phyloP scores from a whole-genome alignment of 331 rosid species.

The Quercus tomentella region DNA sequence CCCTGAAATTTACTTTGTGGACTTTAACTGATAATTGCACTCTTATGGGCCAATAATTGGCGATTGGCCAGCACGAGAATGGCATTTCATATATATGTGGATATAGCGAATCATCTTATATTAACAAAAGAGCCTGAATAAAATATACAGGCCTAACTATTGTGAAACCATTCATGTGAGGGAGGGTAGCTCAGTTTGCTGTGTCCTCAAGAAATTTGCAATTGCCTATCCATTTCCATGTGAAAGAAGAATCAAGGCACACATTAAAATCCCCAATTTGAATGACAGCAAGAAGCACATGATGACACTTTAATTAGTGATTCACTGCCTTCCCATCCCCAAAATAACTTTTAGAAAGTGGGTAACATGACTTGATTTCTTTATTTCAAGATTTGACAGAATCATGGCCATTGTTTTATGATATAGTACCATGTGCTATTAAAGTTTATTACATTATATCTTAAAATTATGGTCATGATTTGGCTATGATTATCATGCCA shows the following conservation, averaged over 20 bases:
- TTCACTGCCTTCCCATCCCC: slow-evolving; percentile 24
- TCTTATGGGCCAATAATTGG: slow-evolving; percentile 8
- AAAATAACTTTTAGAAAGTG: slow-evolving; percentile 21
- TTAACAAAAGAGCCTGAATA: neutral
- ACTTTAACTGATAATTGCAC: neutral
- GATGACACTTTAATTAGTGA: slow-evolving; percentile 25
- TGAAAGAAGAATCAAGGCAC: slow-evolving; percentile 52
- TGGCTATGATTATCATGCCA: slow-evolving; percentile 34
- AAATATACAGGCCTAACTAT: neutral
- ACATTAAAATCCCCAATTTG: slow-evolving; percentile 26
- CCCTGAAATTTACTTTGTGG: neutral
- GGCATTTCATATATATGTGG: neutral
- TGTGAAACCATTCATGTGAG: slow-evolving; percentile 35
- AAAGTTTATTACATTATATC: slow-evolving; percentile 10
- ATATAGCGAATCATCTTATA: neutral
- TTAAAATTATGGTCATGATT: slow-evolving; percentile 25
- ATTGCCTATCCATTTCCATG: slow-evolving; percentile 34
- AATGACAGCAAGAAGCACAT: slow-evolving; percentile 51
- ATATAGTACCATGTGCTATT: slow-evolving; percentile 11
- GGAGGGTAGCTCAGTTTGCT: slow-evolving; percentile 15
- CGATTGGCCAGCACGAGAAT: neutral
- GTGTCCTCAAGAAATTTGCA: slow-evolving; percentile 26
- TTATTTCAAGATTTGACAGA: slow-evolving; percentile 20
- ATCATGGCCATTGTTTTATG: slow-evolving; percentile 22
- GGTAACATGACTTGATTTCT: slow-evolving; percentile 29